These are phyloP conservation scores for Boletellus ananiceps DNA, from an alignment of 768 basidiomycete species.

Conservation along the genomic window DNA sequence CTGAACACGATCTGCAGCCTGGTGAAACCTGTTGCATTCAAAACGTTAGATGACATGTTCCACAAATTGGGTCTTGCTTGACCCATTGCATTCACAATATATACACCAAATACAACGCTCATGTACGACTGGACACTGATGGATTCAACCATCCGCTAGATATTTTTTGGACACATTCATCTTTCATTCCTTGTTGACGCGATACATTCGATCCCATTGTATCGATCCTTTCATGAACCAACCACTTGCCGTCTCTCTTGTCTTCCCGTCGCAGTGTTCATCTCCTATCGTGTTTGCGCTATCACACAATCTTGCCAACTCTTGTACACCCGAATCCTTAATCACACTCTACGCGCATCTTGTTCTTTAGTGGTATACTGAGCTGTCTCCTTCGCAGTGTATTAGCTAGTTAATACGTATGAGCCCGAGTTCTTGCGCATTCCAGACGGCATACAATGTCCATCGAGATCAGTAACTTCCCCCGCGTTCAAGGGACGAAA, in stretches of 20 bases:
- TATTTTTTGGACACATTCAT: constrained; percentile 1
- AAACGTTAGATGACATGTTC: constrained; percentile 82
- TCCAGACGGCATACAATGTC: too few relatives aligned
- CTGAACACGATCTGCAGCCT: constrained; percentile 44
- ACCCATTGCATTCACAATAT: constrained; percentile 18
- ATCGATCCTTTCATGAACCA: constrained; percentile 3
- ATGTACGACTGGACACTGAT: constrained; percentile 9
- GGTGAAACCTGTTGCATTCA: constrained; percentile 95
- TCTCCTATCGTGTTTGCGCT: neutral
- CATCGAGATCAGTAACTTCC: neutral
- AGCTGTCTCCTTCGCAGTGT: neutral
- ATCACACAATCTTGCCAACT: neutral
- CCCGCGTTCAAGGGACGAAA: neutral
- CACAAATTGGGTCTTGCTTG: constrained; percentile 56
- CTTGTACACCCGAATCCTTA: neutral
- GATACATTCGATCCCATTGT: constrained; percentile 6
- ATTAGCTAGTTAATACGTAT: neutral
- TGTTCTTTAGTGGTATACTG: neutral
- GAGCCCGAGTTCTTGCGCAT: too few relatives aligned
- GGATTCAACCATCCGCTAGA: constrained; percentile 7
- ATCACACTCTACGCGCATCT: neutral
- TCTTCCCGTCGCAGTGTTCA: neutral
- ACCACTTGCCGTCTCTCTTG: neutral
- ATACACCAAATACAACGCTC: neutral
- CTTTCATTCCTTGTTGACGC: neutral